Percentiles rank a stretch among this genome's conserved stretches.
These are phyloP conservation scores for Ambrosia trifida DNA, from an alignment of 129 eudicot genomes.

Conservation along the genomic window DNA sequence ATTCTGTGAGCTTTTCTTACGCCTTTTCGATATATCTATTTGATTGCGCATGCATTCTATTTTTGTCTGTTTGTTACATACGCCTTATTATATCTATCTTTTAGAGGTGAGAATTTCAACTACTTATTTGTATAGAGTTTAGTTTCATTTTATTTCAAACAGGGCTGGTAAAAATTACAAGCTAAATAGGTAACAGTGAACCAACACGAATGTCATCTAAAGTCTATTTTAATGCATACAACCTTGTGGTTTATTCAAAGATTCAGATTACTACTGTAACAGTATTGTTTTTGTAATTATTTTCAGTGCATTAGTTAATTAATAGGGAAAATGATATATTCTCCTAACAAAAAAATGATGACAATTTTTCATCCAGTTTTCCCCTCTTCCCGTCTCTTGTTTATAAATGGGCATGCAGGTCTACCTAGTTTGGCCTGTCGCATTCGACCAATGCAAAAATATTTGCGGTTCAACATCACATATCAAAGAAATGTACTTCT, in stretches of 20 bases:
- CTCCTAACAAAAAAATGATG: too few relatives aligned
- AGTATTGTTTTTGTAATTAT: neutral
- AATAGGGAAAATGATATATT: too few relatives aligned
- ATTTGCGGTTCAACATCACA: neutral
- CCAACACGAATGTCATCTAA: neutral
- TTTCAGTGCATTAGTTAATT: neutral
- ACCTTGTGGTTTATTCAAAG: neutral
- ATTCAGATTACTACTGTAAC: neutral
- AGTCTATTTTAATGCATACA: neutral
- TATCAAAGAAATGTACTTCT: conserved; percentile 14
- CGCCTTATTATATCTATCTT: neutral
- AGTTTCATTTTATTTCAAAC: neutral
- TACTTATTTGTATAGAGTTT: neutral
- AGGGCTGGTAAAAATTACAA: neutral
- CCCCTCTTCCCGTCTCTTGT: too few relatives aligned
- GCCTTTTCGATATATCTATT: conserved; percentile 1
- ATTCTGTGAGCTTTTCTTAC: conserved; percentile 26
- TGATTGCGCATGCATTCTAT: neutral
- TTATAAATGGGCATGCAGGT: neutral
- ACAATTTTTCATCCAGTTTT: too few relatives aligned
- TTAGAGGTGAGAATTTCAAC: neutral
- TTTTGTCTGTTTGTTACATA: too few relatives aligned
- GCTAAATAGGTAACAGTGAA: neutral
- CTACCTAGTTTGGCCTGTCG: neutral
- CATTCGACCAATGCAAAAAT: neutral